phyloP scores from a whole-genome alignment of 106 monocot species.

The Phalaenopsis aphrodite region DNA sequence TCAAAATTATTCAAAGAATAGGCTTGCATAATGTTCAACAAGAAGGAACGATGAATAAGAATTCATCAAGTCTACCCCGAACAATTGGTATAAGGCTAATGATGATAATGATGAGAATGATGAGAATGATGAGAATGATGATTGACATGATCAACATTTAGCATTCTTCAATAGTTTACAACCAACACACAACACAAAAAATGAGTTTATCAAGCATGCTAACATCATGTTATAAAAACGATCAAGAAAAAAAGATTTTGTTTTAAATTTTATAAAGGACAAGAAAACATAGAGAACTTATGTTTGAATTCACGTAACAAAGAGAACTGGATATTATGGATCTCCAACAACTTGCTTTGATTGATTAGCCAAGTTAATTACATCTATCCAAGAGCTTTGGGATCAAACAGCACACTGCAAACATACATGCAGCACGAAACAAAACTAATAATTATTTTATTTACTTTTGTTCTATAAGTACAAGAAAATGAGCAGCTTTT shows the following conservation, averaged over 20 bases:
- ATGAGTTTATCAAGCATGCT: neutral
- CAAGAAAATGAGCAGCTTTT: neutral
- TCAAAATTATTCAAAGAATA: neutral
- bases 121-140: neutral
- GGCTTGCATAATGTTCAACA: neutral
- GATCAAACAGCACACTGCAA: neutral
- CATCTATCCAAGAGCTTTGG: neutral
- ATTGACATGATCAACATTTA: neutral
- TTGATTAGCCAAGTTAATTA: neutral
- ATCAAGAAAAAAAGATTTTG: neutral
- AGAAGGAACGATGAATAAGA: neutral
- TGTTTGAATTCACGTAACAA: neutral
- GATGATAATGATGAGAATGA: neutral
- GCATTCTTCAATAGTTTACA: neutral
- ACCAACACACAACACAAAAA: neutral
- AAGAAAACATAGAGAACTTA: neutral
- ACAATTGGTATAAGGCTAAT: neutral
- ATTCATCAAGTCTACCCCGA: neutral
- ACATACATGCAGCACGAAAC: neutral
- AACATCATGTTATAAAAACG: neutral
- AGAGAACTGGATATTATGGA: neutral
- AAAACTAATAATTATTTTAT: neutral
- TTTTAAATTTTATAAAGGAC: neutral
- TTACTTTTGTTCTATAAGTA: neutral
- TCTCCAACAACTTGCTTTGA: neutral